These are phyloP conservation scores for Paraphoma sp. DNA, from an alignment of 2,329 filamentous ascomycete species.

Conservation along the genomic window DNA sequence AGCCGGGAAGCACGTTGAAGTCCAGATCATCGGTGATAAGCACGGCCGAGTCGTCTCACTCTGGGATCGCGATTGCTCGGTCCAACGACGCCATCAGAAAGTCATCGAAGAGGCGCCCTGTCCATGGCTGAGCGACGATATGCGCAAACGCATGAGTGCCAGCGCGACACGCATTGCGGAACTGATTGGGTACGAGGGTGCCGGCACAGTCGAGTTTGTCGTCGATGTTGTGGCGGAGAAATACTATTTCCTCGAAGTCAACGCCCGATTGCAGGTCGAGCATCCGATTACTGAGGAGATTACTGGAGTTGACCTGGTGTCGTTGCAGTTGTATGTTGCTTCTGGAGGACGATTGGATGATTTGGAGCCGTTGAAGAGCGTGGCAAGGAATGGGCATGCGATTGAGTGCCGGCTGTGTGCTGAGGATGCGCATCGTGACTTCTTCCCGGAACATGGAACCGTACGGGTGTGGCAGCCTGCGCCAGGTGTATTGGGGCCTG, in stretches of 20 bases:
- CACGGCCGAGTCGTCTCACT: not conserved
- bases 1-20: not conserved
- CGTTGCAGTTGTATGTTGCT: slow-evolving; percentile 5
- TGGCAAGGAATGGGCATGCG: slow-evolving; percentile 47
- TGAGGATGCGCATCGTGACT: slow-evolving; percentile 50
- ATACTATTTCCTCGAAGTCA: not conserved
- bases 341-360: slow-evolving; percentile 18
- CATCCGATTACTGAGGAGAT: slow-evolving; percentile 1
- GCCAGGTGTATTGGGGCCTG: not conserved
- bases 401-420: slow-evolving; percentile 56
- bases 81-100: not conserved
- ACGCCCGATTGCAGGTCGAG: not conserved
- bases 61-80: not conserved
- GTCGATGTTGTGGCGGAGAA: not conserved
- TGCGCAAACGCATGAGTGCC: not conserved
- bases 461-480: slow-evolving; percentile 46
- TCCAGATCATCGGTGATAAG: not conserved
- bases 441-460: slow-evolving; percentile 32
- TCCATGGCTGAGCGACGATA: not conserved
- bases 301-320: slow-evolving; percentile 4
- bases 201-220: not conserved
- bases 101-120: not conserved
- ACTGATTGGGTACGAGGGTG: not conserved
- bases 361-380: slow-evolving; percentile 11
- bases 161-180: not conserved